Evolutionary conservation across 108 stramenopile genomes (phyloP).

Genomic region (Phaeodactylum tricornutum): DNA sequence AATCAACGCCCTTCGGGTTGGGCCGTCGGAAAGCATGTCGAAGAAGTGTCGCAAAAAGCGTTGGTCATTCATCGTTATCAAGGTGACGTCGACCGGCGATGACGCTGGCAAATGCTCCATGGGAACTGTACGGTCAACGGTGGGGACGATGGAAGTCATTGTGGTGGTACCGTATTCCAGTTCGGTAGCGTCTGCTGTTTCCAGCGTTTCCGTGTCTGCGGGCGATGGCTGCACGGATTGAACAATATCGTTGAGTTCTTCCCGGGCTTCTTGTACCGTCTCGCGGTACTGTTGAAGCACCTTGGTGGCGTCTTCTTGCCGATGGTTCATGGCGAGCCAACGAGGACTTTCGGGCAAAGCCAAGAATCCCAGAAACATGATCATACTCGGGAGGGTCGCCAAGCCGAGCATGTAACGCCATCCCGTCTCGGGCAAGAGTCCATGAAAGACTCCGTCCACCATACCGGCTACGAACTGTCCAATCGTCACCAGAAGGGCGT

Average conservation of each 20-base stretch:
- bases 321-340: slow-evolving; percentile 59
- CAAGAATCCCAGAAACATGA: slow-evolving; percentile 51
- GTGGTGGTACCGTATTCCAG: not conserved
- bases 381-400: slow-evolving; percentile 38
- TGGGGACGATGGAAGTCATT: not conserved
- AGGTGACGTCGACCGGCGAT: too few relatives aligned
- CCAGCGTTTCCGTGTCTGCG: not conserved
- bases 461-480: slow-evolving; percentile 81
- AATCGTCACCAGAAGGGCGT: slow-evolving; percentile 55
- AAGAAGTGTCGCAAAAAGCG: slow-evolving; percentile 10
- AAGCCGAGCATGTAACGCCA: slow-evolving; percentile 84
- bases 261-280: slow-evolving; percentile 20
- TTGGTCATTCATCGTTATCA: too few relatives aligned
- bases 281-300: slow-evolving; percentile 37
- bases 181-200: not conserved
- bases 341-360: slow-evolving; percentile 76
- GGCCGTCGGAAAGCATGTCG: slow-evolving; percentile 28
- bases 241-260: slow-evolving; percentile 35
- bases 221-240: not conserved
- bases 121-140: too few relatives aligned
- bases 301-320: slow-evolving; percentile 33
- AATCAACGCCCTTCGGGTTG: slow-evolving; percentile 44
- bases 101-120: too few relatives aligned
- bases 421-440: slow-evolving; percentile 27
- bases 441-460: slow-evolving; percentile 54